Evolutionary conservation across 2,329 filamentous ascomycete species (phyloP).

Genomic region (Penicillium sp.): DNA sequence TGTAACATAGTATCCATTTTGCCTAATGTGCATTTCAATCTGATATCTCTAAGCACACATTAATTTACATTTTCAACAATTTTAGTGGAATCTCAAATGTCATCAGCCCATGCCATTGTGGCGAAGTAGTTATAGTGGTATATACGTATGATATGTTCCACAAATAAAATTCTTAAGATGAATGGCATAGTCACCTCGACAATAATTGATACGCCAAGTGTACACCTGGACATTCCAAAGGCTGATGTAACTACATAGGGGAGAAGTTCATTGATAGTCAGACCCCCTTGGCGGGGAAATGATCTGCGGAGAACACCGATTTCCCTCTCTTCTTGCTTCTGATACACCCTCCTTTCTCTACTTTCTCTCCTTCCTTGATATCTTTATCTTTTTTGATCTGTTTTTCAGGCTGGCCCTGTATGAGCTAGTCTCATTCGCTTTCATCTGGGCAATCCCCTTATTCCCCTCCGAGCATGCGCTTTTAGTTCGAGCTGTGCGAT

Average conservation of each 20-base stretch:
- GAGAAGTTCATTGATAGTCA: neutral
- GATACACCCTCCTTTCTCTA: slow-evolving; percentile 2
- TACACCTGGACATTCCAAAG: too few relatives aligned
- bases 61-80: neutral
- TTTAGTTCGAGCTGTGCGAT: slow-evolving; percentile 1
- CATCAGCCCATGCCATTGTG: too few relatives aligned
- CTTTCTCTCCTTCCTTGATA: slow-evolving; percentile 4
- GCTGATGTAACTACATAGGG: too few relatives aligned
- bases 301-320: slow-evolving; percentile 14
- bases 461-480: slow-evolving; percentile 15
- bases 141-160: too few relatives aligned
- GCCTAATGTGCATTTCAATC: neutral
- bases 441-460: slow-evolving; percentile 11
- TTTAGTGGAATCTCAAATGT: too few relatives aligned
- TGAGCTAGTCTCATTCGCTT: slow-evolving; percentile 10
- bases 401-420: slow-evolving; percentile 37
- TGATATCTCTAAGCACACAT: neutral
- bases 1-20: slow-evolving; percentile 12
- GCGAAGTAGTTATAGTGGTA: too few relatives aligned
- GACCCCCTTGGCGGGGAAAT: slow-evolving; percentile 7
- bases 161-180: too few relatives aligned
- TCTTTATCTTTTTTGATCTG: slow-evolving; percentile 3
- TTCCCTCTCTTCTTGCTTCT: slow-evolving; percentile 11
- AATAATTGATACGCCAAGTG: too few relatives aligned
- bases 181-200: too few relatives aligned